A percentile compares a stretch with the other conserved stretches of the same genome.
phyloP scores from a whole-genome alignment of 139 green algal genomes.

The Coccomyxa sp. region DNA sequence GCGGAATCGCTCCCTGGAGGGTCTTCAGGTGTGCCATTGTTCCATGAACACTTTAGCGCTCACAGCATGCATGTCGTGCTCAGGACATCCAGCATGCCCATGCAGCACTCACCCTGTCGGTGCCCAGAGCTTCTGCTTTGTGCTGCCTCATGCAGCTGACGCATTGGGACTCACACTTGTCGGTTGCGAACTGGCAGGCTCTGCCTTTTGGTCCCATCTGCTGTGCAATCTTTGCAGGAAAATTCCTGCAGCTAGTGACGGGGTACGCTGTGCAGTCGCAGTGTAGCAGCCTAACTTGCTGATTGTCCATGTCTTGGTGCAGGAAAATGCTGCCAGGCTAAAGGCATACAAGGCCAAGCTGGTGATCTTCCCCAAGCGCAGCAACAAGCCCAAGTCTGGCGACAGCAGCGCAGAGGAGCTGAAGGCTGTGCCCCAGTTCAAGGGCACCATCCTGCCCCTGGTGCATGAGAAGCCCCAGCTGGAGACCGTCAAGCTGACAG shows the following conservation, averaged over 20 bases:
- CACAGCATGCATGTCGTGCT: background rate
- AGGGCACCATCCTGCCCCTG: slow-evolving; percentile 67
- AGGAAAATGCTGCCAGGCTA: slow-evolving; percentile 91
- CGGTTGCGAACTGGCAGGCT: background rate
- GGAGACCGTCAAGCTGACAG: slow-evolving; percentile 83
- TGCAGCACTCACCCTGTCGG: too few species aligned
- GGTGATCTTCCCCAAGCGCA: slow-evolving; percentile 89
- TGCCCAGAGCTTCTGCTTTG: too few species aligned
- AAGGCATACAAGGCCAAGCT: slow-evolving; percentile 97
- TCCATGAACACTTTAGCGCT: background rate
- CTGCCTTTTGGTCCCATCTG: background rate
- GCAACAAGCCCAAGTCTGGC: slow-evolving; percentile 92
- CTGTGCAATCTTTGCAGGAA: background rate
- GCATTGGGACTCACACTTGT: background rate
- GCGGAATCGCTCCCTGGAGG: slow-evolving; percentile 90
- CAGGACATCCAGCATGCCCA: too few species aligned
- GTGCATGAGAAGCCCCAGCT: slow-evolving; percentile 37
- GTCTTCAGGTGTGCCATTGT: slow-evolving; percentile 65
- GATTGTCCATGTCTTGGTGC: slow-evolving; percentile 7
- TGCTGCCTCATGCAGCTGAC: too few species aligned
- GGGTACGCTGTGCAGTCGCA: too few species aligned
- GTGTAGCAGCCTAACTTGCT: too few species aligned
- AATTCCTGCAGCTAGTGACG: background rate
- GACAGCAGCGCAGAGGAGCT: slow-evolving; percentile 77
- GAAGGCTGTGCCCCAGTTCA: slow-evolving; percentile 47